Conservation (phyloP, 192 early-diverging fungal genomes). For the Endogone sp. region DNA sequence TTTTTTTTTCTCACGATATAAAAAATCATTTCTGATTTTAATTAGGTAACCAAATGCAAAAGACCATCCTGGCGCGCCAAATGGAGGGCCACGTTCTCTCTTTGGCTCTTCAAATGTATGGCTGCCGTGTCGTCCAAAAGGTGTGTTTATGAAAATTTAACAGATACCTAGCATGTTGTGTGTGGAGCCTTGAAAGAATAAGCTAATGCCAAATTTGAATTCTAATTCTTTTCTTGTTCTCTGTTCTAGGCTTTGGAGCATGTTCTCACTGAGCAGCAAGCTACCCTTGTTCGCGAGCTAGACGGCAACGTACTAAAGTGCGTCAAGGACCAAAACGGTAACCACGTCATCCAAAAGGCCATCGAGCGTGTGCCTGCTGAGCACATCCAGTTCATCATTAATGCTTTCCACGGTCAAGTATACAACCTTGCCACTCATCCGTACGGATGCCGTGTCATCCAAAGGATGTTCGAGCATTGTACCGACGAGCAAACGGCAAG, state of each 20-base stretch:
- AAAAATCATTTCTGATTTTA: too few relatives aligned
- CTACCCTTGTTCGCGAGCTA: conserved; percentile 83
- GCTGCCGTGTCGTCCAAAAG: conserved; percentile 98
- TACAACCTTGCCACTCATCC: conserved; percentile 96
- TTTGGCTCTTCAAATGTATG: conserved; percentile 98
- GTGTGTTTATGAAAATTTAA: conserved; percentile 29
- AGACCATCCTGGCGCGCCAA: conserved; percentile 85
- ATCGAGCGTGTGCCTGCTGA: conserved; percentile 93
- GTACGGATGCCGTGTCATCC: conserved; percentile 98
- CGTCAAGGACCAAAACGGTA: conserved; percentile 99
- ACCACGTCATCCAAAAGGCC: conserved; percentile 99
- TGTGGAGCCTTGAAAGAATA: too few relatives aligned
- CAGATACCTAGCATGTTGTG: too few relatives aligned
- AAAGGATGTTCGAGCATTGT: conserved; percentile 99
- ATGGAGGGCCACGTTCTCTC: conserved; percentile 96
- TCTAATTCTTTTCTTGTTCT: conserved; percentile 13
- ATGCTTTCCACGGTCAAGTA: conserved; percentile 96
- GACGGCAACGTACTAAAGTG: conserved; percentile 97
- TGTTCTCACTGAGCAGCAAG: conserved; percentile 88
- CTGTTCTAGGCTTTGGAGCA: conserved; percentile 97
- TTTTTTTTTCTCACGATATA: too few relatives aligned
- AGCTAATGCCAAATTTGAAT: too few relatives aligned
- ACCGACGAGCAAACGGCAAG: conserved; percentile 75
- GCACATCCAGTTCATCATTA: conserved; percentile 95
- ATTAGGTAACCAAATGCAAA: conserved; percentile 82